Percentiles rank a stretch among this genome's conserved stretches.
phyloP scores from a whole-genome alignment of 352 stramenopile species.

The Phytophthora tentaculata region DNA sequence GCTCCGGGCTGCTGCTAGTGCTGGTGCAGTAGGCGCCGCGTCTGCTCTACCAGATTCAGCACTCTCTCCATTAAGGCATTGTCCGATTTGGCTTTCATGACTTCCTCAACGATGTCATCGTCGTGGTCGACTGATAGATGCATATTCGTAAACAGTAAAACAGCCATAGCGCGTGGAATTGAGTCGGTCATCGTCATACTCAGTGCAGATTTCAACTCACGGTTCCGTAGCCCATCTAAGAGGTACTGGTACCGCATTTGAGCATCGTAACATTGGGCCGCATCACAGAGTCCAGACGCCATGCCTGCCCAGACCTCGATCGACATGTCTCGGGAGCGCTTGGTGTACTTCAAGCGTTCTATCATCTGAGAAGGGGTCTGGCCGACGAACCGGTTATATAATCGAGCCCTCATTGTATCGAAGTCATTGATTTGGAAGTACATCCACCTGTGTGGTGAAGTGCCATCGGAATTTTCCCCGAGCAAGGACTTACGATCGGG shows the following conservation, averaged over 20 bases:
- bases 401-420: too few species aligned
- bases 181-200: not conserved
- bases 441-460: too few species aligned
- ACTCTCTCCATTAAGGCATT: not conserved
- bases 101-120: not conserved
- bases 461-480: too few species aligned
- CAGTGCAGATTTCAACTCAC: not conserved
- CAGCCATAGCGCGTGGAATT: not conserved
- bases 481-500: too few species aligned
- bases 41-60: not conserved
- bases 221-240: not conserved
- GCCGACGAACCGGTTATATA: too few species aligned
- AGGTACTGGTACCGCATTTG: not conserved
- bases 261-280: too few species aligned
- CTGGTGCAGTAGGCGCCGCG: not conserved
- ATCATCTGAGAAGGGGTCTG: too few species aligned
- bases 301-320: too few species aligned
- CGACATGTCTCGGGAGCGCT: too few species aligned
- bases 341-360: too few species aligned
- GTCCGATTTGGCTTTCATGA: not conserved
- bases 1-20: not conserved
- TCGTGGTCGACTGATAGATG: not conserved
- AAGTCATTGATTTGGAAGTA: too few species aligned
- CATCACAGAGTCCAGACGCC: too few species aligned
- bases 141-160: conserved; percentile 3